Conservation (phyloP, 805 yeast species). For the Lachancea nothofagi region DNA sequence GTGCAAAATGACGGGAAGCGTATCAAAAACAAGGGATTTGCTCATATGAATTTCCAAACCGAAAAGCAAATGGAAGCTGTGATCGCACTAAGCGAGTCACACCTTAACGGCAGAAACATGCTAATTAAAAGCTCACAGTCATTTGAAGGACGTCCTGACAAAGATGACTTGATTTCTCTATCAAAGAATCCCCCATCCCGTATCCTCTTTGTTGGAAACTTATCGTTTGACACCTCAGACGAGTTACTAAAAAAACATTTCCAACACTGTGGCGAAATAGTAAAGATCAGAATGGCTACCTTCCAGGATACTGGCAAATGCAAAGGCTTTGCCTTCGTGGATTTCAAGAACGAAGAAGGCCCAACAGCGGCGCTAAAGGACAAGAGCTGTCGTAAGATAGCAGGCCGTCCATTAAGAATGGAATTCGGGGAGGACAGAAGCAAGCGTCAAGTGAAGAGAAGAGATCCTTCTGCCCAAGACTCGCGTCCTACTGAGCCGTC, state of each 20-base stretch:
- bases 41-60: constrained; percentile 75
- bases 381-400: constrained; percentile 55
- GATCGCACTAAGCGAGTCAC: constrained; percentile 61
- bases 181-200: constrained; percentile 84
- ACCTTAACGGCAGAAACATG: constrained; percentile 77
- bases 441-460: constrained; percentile 52
- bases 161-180: constrained; percentile 40
- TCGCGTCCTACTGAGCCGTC: constrained; percentile 10
- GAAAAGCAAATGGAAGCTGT: constrained; percentile 56
- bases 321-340: constrained; percentile 92
- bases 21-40: constrained; percentile 67
- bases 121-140: constrained; percentile 76
- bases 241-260: constrained; percentile 75
- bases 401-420: constrained; percentile 72
- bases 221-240: constrained; percentile 86
- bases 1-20: constrained; percentile 52
- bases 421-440: constrained; percentile 96
- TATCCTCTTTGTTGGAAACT: constrained; percentile 85
- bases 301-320: constrained; percentile 94
- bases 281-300: constrained; percentile 90
- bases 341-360: constrained; percentile 72
- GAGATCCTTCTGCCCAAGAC: constrained; percentile 22
- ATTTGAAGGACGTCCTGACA: constrained; percentile 82
- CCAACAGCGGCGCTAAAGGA: constrained; percentile 80
- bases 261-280: constrained; percentile 86